A percentile compares a stretch with the other conserved stretches of the same genome.
phyloP scores from a whole-genome alignment of 257 asterid species.

The Nicotiana benthamiana region DNA sequence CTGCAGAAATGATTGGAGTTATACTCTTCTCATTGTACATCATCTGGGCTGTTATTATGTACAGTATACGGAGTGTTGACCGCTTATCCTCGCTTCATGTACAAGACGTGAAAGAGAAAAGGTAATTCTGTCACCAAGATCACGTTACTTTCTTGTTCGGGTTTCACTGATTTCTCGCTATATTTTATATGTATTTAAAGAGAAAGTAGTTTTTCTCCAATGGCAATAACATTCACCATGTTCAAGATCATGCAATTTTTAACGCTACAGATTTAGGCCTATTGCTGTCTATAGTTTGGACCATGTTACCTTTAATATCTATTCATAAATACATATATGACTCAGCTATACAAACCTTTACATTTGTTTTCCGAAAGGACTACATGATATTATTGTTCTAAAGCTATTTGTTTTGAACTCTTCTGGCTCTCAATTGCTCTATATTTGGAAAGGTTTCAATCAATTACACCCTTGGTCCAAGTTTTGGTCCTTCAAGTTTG shows the following conservation, averaged over 20 bases:
- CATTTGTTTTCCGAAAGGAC: neutral
- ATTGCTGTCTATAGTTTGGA: neutral
- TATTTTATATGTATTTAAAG: neutral
- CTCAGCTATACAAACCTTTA: neutral
- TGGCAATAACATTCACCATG: neutral
- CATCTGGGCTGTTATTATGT: conserved; percentile 47
- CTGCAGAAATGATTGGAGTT: conserved; percentile 70
- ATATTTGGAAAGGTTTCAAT: neutral
- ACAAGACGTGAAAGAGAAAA: conserved; percentile 18
- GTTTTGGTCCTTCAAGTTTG: too few relatives aligned
- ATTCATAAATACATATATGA: neutral
- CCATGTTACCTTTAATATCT: neutral
- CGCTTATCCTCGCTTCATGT: conserved; percentile 19
- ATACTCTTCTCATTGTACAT: conserved; percentile 33
- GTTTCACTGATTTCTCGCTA: neutral
- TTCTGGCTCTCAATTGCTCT: neutral
- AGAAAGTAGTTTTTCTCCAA: neutral
- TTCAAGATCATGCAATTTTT: neutral
- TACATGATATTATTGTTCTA: neutral
- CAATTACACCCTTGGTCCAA: neutral
- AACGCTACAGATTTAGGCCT: neutral
- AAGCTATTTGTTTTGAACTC: neutral
- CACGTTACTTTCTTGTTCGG: neutral
- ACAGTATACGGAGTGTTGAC: conserved; percentile 26
- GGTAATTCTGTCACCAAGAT: conserved; percentile 25